These are phyloP conservation scores for Albophoma yamanashiensis DNA, from an alignment of 2,329 filamentous ascomycete species.

Conservation along the genomic window DNA sequence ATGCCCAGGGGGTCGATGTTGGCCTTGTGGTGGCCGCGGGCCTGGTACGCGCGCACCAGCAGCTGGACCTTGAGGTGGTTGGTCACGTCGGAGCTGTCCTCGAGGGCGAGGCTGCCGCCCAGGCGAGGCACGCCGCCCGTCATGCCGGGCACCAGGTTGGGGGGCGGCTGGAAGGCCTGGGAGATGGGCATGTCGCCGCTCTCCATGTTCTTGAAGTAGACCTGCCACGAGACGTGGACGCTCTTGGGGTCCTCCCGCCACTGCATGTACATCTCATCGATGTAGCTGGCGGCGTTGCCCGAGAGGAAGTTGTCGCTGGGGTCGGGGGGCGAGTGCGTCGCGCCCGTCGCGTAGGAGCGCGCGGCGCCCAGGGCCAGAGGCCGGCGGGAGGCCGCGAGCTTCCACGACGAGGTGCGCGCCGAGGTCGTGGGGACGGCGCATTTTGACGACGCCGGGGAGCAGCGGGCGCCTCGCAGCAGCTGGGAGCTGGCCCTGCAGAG, in stretches of 20 bases:
- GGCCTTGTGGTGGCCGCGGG: constrained; percentile 95
- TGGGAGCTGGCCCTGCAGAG: constrained; percentile 54
- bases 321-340: constrained; percentile 50
- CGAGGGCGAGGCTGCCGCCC: constrained; percentile 56
- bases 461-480: constrained; percentile 46
- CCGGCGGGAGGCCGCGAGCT: constrained; percentile 34
- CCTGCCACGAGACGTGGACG: constrained; percentile 96
- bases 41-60: constrained; percentile 93
- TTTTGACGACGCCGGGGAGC: constrained; percentile 26
- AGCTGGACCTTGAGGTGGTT: constrained; percentile 98
- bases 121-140: constrained; percentile 67
- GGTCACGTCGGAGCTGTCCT: constrained; percentile 71
- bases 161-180: constrained; percentile 91
- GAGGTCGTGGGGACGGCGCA: constrained; percentile 31
- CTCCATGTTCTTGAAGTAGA: constrained; percentile 99
- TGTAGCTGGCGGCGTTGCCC: constrained; percentile 95
- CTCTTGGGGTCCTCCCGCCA: constrained; percentile 92
- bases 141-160: constrained; percentile 76
- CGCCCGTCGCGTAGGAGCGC: constrained; percentile 41
- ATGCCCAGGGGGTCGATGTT: constrained; percentile 95
- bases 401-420: constrained; percentile 30
- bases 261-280: constrained; percentile 98
- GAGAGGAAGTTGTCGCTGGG: constrained; percentile 94
- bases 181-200: constrained; percentile 95
- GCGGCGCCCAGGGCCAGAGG: constrained; percentile 38